phyloP scores from a whole-genome alignment of 164 flowering plant species.

The Hamamelis virginiana region DNA sequence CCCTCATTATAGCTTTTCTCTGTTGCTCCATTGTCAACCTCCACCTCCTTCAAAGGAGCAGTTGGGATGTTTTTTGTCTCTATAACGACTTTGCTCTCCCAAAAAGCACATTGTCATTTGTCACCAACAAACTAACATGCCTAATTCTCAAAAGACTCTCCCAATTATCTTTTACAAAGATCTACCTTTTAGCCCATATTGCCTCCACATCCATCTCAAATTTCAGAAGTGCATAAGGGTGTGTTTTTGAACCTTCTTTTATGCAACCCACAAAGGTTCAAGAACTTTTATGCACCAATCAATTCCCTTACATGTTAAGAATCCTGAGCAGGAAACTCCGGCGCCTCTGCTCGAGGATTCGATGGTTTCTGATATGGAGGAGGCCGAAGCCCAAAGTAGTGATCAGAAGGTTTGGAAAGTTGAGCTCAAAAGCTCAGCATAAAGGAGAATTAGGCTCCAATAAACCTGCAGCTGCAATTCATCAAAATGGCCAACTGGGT shows the following conservation, averaged over 20 bases:
- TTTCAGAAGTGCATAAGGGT: too few relatives aligned
- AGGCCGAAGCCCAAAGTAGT: constrained; percentile 52
- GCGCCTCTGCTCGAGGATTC: constrained; percentile 46
- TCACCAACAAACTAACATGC: neutral
- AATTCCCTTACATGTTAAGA: constrained; percentile 30
- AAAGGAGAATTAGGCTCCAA: constrained; percentile 18
- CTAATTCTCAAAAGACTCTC: neutral
- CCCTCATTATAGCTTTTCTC: too few relatives aligned
- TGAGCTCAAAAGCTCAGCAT: constrained; percentile 20
- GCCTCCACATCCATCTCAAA: neutral
- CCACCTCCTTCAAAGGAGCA: constrained; percentile 32
- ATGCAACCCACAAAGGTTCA: constrained; percentile 22
- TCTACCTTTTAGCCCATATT: neutral
- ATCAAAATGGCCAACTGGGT: constrained; percentile 20
- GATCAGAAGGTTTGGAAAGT: constrained; percentile 52
- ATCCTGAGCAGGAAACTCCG: constrained; percentile 39
- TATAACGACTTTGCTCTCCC: neutral
- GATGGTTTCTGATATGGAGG: constrained; percentile 46
- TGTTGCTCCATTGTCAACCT: constrained; percentile 31
- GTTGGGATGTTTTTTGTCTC: constrained; percentile 31
- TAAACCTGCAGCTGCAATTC: constrained; percentile 7
- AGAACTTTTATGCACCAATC: constrained; percentile 7
- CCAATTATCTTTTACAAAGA: neutral
- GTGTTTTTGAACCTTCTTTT: neutral
- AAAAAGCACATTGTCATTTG: neutral